Evolutionary conservation across 2,329 filamentous ascomycete species (phyloP).

Genomic region (Aspergillus pseudonomiae): DNA sequence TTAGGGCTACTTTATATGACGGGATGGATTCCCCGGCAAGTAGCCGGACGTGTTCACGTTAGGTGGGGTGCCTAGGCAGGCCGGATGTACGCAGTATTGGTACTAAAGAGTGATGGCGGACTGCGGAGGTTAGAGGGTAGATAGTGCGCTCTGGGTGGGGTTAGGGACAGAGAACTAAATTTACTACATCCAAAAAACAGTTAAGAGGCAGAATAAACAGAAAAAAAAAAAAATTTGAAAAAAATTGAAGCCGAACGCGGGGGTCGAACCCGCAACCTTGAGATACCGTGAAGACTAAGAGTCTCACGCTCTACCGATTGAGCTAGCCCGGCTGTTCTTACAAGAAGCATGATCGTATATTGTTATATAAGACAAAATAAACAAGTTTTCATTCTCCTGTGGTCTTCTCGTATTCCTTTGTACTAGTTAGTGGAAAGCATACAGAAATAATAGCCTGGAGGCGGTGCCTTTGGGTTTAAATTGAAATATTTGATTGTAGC

Average conservation of each 20-base stretch:
- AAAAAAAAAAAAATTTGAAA: too few species aligned
- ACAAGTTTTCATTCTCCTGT: too few species aligned
- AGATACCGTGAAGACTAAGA: constrained; percentile 42
- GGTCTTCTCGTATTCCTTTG: too few species aligned
- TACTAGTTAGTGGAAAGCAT: not conserved
- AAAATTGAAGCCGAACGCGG: constrained; percentile 38
- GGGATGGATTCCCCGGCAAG: not conserved
- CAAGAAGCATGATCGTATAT: rapidly evolving
- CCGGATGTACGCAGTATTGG: too few species aligned
- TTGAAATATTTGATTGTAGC: not conserved
- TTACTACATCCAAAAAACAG: not conserved
- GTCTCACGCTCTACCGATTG: constrained; percentile 56
- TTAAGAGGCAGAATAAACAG: not conserved
- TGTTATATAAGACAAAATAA: too few species aligned
- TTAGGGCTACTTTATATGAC: not conserved
- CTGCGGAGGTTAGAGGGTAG: not conserved
- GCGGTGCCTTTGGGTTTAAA: not conserved
- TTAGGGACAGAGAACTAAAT: too few species aligned
- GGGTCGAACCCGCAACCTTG: constrained; percentile 47
- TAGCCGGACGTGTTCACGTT: not conserved
- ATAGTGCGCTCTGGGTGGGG: not conserved
- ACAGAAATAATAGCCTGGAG: not conserved
- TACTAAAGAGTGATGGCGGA: too few species aligned
- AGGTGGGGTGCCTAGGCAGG: not conserved
- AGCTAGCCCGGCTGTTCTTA: constrained; percentile 48